A percentile compares a stretch with the other conserved stretches of the same genome.
These are phyloP conservation scores for Cordyceps tenuipes DNA, from an alignment of 2,329 filamentous ascomycete genomes.

Conservation along the genomic window DNA sequence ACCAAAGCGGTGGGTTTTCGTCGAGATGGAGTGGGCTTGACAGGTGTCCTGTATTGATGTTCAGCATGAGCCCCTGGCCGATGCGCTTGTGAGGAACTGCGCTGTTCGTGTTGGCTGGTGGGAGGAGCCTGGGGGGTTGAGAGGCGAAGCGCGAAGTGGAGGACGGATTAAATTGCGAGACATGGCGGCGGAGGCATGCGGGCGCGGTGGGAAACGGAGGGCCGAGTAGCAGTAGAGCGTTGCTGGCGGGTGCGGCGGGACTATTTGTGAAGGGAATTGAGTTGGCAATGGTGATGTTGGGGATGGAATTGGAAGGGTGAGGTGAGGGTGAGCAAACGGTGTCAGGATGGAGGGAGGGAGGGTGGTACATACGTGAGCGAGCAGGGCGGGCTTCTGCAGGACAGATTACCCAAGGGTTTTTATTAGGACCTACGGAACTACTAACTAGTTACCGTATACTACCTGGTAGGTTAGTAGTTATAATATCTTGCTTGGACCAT, in stretches of 20 bases:
- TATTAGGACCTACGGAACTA: too few relatives aligned
- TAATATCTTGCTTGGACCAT: background rate
- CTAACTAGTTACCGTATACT: too few relatives aligned
- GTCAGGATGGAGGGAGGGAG: too few relatives aligned
- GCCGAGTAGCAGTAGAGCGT: background rate
- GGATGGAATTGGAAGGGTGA: background rate
- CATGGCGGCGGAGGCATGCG: background rate
- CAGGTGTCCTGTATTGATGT: background rate
- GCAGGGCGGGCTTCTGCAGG: background rate
- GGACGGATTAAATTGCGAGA: slow-evolving; percentile 9
- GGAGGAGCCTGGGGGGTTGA: too few relatives aligned
- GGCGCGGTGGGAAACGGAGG: slow-evolving; percentile 6
- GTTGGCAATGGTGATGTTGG: too few relatives aligned
- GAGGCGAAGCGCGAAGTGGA: background rate
- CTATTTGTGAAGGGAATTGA: background rate
- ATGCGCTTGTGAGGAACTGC: too few relatives aligned
- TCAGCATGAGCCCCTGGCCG: background rate
- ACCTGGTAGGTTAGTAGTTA: too few relatives aligned
- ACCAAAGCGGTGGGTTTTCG: background rate
- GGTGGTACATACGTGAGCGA: too few relatives aligned
- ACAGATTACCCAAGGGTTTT: too few relatives aligned
- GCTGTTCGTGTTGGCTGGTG: too few relatives aligned
- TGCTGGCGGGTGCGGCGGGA: background rate
- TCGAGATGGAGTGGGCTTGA: background rate
- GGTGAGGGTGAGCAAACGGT: background rate